Evolutionary conservation across 768 basidiomycete species (phyloP), one percentile per base, ranked within the genome.

Genomic region (Psilocybe subaeruginosa): DNA sequence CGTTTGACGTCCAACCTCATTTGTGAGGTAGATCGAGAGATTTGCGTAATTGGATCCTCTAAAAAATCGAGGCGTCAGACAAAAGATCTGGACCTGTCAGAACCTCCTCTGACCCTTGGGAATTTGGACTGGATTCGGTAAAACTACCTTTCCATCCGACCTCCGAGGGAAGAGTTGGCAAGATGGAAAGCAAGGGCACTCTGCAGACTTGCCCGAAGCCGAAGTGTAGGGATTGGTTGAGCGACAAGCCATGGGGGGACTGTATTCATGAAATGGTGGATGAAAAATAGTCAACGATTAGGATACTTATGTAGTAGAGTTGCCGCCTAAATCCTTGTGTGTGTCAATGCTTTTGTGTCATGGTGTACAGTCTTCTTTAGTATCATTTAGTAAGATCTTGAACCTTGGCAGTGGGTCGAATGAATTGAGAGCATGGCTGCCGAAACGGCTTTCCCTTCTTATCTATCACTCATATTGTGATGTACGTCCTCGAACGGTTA

Each of bases 81-180:
- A 60, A 27, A 29, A 54, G 29, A 19, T 49, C 8, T 14, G 12
- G 16, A 35, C 3, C 16, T 11, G n/a, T 14, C 39, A 35, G 17
- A n/a, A 37, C 37, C 6, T 50, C 12, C 17, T 58, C 67, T 27
- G n/a, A 69, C 68, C 50, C 33, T 56, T 64, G 19, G 29, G 31
- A 39, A 63, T 48, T n/a, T 52, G 16, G 29, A 59, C 47, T 17
- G 69, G 69, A 45, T 64, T 59, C 4, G 69, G 69, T 16, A 70
- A 53, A 1, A 68, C 52, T 12, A 70, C 66, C 33, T 59, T 65
- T 19, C 69, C 69, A 59, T 70, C 69, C 11, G 39, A 47, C 17
- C 64, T 61, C 29, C 69, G 51, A 19, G 69, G 69, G 57, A 70
- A 70, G 48, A 70, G 60, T 9, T 54, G 46, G 51, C 69, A 68